Percentiles rank a stretch among this genome's conserved stretches.
Conservation (phyloP, 225 moss, liverwort and hornwort genomes). For the Thuidium tamariscinum region DNA sequence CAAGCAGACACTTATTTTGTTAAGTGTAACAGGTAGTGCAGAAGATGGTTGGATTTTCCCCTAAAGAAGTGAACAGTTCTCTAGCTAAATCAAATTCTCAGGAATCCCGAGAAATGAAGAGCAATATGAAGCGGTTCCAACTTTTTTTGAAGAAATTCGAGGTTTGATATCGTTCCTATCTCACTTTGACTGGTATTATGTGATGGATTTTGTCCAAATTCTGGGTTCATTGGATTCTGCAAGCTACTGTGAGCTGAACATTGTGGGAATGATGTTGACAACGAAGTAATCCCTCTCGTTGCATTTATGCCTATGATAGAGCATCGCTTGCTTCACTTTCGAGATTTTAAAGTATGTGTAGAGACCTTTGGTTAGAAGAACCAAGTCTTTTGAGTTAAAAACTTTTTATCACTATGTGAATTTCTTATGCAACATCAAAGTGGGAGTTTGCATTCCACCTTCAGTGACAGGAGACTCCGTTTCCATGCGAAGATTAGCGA, state of each 20-base stretch:
- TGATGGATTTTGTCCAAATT: not conserved
- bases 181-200: not conserved
- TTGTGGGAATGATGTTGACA: not conserved
- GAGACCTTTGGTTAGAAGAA: not conserved
- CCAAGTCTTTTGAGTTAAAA: not conserved
- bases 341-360: too few species aligned
- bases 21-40: conserved; percentile 48
- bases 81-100: conserved; percentile 25
- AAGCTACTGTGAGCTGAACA: not conserved
- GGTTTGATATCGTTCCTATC: conserved; percentile 19
- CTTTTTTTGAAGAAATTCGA: conserved; percentile 71
- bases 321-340: not conserved
- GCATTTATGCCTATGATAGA: not conserved
- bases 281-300: not conserved
- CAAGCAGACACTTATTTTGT: not conserved
- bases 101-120: conserved; percentile 46
- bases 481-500: not conserved
- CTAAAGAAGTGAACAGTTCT: conserved; percentile 51
- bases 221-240: not conserved
- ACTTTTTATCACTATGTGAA: not conserved
- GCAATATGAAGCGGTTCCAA: conserved; percentile 60
- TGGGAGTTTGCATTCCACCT: not conserved
- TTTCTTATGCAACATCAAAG: not conserved
- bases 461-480: not conserved
- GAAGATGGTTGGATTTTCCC: conserved; percentile 51